These are phyloP conservation scores for Vigna mungo DNA, from an alignment of 306 rosid genomes.

Conservation along the genomic window DNA sequence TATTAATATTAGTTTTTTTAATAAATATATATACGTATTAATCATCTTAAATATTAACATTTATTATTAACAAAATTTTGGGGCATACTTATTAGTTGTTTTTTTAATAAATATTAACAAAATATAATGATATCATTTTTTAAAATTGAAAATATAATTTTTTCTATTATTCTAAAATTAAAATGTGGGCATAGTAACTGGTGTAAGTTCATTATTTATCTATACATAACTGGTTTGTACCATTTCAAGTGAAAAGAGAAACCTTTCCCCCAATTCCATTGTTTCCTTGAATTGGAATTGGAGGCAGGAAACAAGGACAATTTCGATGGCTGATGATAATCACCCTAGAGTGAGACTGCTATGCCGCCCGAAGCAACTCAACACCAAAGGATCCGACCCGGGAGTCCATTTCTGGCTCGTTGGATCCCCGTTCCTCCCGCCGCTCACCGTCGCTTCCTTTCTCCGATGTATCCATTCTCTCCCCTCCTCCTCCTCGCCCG, in stretches of 20 bases:
- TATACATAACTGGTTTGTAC: background rate
- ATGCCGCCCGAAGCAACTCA: slow-evolving; percentile 58
- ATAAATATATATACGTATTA: too few relatives aligned
- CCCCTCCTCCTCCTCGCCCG: slow-evolving; percentile 55
- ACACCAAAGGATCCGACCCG: slow-evolving; percentile 51
- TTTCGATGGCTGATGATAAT: slow-evolving; percentile 38
- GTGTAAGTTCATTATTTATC: too few relatives aligned
- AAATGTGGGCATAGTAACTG: too few relatives aligned
- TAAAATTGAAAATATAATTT: too few relatives aligned
- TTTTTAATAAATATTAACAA: too few relatives aligned
- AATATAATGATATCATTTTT: too few relatives aligned
- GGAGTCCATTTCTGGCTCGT: slow-evolving; percentile 74
- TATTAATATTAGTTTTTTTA: too few relatives aligned
- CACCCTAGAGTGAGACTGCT: slow-evolving; percentile 55
- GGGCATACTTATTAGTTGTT: too few relatives aligned
- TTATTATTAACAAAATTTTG: too few relatives aligned
- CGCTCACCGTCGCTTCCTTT: slow-evolving; percentile 73
- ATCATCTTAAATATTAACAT: too few relatives aligned
- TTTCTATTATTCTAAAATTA: too few relatives aligned
- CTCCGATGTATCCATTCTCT: slow-evolving; percentile 63
- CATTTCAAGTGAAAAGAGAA: background rate
- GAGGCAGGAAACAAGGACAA: background rate
- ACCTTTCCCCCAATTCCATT: background rate
- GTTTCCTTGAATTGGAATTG: background rate
- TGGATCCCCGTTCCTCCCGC: slow-evolving; percentile 91